Conservation (phyloP, 306 rosid genomes). For the Malus domestica region DNA sequence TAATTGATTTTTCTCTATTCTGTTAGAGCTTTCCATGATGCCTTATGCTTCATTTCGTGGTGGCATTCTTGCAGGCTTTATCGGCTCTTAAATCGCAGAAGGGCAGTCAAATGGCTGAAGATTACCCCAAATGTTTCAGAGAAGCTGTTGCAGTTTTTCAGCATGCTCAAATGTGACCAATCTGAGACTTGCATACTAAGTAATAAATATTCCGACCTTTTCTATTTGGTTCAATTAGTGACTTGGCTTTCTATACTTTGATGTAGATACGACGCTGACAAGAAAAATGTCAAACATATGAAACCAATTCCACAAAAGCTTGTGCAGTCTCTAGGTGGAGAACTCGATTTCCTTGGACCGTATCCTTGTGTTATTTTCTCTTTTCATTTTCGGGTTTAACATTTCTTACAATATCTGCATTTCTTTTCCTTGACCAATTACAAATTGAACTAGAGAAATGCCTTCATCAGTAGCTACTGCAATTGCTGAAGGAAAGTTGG, state of each 20-base stretch:
- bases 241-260: slow-evolving; percentile 19
- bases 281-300: slow-evolving; percentile 67
- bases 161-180: slow-evolving; percentile 71
- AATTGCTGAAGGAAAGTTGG: slow-evolving; percentile 78
- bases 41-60: neutral
- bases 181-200: neutral
- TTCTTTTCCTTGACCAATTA: slow-evolving; percentile 39
- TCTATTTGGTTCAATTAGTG: neutral
- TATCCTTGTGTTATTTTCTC: slow-evolving; percentile 42
- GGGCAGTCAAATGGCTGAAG: slow-evolving; percentile 63
- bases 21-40: neutral
- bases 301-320: slow-evolving; percentile 51
- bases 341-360: slow-evolving; percentile 86
- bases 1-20: neutral
- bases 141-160: slow-evolving; percentile 80
- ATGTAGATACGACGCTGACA: slow-evolving; percentile 58
- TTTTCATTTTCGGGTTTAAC: neutral
- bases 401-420: neutral
- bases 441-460: slow-evolving; percentile 48
- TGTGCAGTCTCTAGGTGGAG: slow-evolving; percentile 47
- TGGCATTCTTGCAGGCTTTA: slow-evolving; percentile 45
- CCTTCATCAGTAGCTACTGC: slow-evolving; percentile 61
- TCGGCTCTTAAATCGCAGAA: slow-evolving; percentile 74
- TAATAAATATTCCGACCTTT: neutral
- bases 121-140: slow-evolving; percentile 59